Base-by-base conservation (phyloP, 768 basidiomycete species). In the Boletellus ananiceps region DNA sequence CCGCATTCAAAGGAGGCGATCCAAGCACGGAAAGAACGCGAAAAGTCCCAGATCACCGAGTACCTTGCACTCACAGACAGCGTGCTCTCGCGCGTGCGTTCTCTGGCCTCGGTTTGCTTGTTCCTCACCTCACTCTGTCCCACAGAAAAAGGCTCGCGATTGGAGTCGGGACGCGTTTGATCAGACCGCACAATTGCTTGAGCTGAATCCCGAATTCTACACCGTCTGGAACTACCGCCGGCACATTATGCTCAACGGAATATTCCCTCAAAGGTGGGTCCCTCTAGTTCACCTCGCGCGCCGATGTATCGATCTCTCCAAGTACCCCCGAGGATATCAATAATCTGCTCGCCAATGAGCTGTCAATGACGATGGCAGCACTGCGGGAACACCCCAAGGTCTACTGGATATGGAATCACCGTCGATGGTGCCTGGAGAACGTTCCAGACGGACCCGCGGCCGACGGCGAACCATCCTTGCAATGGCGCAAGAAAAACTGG, bases 341-440 rank as follows among this genome's bases (percentile, higher is more conserved):
- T 44, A 65, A 75, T 9, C 42, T 86, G 15, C 77, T 98, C 5
- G 69, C 79, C 2, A 73, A 79, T 35, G 96, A 99, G 49, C 70
- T 99, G 25, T 69, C 77, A 2, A 78, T 93, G 73, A 97, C 94
- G 0, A 89, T 85, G 64, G 70, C 75, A 4, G 83, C 87, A 6
- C 77, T 99, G 38, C 86, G 88, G 60, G 73, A 78, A 8, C 82
- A 94, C 62, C 96, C 96, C 13, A 99, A 98, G 64, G 85, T 96
- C 16, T 99, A 99, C 65, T 93, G 90, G 86, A 93, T 98, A 58
- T 99, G 96, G 96, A 97, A 93, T 63, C 93, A 99, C 60, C 82
- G 96, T 34, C 75, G 84, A 58, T 98, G 96, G 96, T 94, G 94
- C 61, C 79, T 99, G 2, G 86, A 88, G 64, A 81, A 86, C 46